Base-by-base conservation (phyloP, 2,329 filamentous ascomycete genomes). In the Exophiala xenobiotica region DNA sequence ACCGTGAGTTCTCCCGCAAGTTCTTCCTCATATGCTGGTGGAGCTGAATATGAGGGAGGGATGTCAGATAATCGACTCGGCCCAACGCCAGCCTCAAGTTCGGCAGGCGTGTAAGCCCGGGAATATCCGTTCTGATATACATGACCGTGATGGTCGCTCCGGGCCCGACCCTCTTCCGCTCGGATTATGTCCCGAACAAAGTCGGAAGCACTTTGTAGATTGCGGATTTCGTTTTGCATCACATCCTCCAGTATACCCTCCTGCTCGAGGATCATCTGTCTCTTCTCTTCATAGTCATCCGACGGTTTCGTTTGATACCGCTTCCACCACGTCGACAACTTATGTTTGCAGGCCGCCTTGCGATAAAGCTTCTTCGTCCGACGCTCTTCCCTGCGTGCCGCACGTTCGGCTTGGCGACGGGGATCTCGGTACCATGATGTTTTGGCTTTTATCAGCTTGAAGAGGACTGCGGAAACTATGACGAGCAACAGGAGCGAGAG, bases 331-430 rank as follows among this genome's bases (percentile, higher is more conserved):
- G 74, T 71, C 26, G 71, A 68, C 69, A 76, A 74, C 33, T 73
- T 70, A 40, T 78, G 76, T 23, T 74, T 68, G 18, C 77, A 72
- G 16, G 79, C 79, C 23, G 79, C 78, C 24, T 74, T 70, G 37
- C 73, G 74, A 59, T 82, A 83, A 6, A 75, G 71, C 9, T 74
- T 70, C 8, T 70, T 75, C 22, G 74, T 77, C 23, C 72, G 68
- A 44, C 78, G 72, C 64, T 82, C 78, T 67, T 83, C 79, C 11
- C 72, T 72, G 37, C 74, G 69, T 12, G 79, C 77, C 6, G 76
- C 72, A 20, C 78, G 71, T 51, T 82, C 79, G 9, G 74, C 76
- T 51, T 75, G 73, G 23, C 70, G 73, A 24, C 77, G 74, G 19
- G 73, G 70, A 45, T 75, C 75, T 58, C 74, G 72, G 54, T 73